Evolutionary conservation across 2,329 filamentous ascomycete genomes (phyloP).

Genomic region (Pseudocercospora fuligena): DNA sequence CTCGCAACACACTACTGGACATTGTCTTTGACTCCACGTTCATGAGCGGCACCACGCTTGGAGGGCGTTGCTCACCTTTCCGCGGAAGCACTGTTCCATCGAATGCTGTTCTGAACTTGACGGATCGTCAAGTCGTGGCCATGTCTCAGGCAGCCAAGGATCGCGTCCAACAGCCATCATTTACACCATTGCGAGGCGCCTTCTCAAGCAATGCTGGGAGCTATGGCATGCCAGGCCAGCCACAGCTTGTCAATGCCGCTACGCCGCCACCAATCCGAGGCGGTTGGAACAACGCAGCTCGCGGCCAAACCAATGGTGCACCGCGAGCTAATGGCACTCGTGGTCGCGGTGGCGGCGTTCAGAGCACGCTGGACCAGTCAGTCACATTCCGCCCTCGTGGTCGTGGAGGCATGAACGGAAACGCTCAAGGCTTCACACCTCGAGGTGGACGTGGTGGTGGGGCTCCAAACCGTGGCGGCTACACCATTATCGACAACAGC

Average conservation of each 20-base stretch:
- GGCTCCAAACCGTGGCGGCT: constrained; percentile 47
- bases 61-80: constrained; percentile 89
- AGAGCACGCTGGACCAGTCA: constrained; percentile 39
- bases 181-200: constrained; percentile 35
- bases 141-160: constrained; percentile 48
- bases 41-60: constrained; percentile 94
- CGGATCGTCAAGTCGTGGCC: constrained; percentile 77
- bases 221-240: constrained; percentile 63
- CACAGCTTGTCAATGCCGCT: constrained; percentile 63
- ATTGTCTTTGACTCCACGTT: constrained; percentile 93
- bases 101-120: constrained; percentile 87
- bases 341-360: constrained; percentile 47
- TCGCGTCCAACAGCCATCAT: constrained; percentile 33
- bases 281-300: constrained; percentile 62
- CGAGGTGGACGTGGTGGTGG: constrained; percentile 35
- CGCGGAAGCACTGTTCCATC: constrained; percentile 88
- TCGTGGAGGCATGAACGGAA: constrained; percentile 41
- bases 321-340: constrained; percentile 30
- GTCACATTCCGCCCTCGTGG: constrained; percentile 51
- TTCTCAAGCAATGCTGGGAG: constrained; percentile 43
- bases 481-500: constrained; percentile 54
- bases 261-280: constrained; percentile 63
- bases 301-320: constrained; percentile 50
- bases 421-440: constrained; percentile 26
- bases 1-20: constrained; percentile 81